A percentile compares a stretch with the other conserved stretches of the same genome.
Evolutionary conservation across 768 basidiomycete genomes (phyloP).

Genomic region (Clathrus columnatus): DNA sequence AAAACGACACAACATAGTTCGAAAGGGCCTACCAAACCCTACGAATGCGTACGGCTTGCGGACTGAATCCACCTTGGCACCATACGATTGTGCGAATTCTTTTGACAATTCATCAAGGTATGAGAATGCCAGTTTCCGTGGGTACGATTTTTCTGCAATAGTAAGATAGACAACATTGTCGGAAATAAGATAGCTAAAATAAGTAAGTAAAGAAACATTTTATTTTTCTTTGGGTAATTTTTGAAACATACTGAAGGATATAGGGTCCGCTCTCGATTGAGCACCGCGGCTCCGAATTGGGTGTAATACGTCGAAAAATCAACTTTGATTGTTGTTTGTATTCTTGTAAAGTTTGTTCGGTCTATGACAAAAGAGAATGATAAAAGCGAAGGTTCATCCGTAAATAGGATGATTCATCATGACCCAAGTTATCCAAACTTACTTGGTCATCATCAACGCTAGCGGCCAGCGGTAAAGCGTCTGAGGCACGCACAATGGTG

Average conservation of each 20-base stretch:
- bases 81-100: constrained; percentile 90
- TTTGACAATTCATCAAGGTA: constrained; percentile 96
- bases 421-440: constrained; percentile 16
- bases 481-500: constrained; percentile 74
- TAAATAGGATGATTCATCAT: constrained; percentile 11
- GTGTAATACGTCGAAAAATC: constrained; percentile 87
- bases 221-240: constrained; percentile 5
- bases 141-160: constrained; percentile 95
- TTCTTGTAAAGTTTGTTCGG: constrained; percentile 87
- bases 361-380: constrained; percentile 38
- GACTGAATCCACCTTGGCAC: constrained; percentile 82
- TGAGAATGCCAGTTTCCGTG: constrained; percentile 93
- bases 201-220: not conserved
- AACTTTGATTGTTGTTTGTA: constrained; percentile 98
- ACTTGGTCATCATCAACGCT: constrained; percentile 98
- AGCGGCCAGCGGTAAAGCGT: constrained; percentile 86
- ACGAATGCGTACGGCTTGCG: constrained; percentile 99
- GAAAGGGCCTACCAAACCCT: constrained; percentile 71
- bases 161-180: constrained; percentile 93
- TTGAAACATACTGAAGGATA: constrained; percentile 81
- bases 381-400: constrained; percentile 2
- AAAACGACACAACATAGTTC: constrained; percentile 9
- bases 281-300: constrained; percentile 91
- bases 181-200: constrained; percentile 79
- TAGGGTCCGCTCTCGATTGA: constrained; percentile 94